Evolutionary conservation across 148 eudicot species (phyloP).

Genomic region (Drosera capensis): DNA sequence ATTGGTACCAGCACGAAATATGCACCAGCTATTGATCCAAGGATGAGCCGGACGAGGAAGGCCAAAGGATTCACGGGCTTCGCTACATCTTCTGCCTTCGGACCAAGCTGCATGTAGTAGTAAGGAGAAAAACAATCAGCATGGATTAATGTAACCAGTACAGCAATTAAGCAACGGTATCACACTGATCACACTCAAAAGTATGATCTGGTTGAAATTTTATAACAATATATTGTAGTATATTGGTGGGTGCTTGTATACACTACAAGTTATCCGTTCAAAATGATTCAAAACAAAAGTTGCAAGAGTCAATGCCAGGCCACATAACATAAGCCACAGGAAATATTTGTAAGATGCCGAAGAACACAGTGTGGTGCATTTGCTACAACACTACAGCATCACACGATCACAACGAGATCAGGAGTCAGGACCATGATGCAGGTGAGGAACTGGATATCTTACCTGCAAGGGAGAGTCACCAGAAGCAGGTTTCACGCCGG

Average conservation of each 20-base stretch:
- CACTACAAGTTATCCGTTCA: too few relatives aligned
- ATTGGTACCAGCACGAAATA: slow-evolving; percentile 64
- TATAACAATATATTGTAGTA: too few relatives aligned
- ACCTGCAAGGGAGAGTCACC: slow-evolving; percentile 98
- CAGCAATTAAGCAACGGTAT: background rate
- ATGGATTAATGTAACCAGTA: background rate
- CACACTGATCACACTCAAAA: background rate
- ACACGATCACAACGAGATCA: background rate
- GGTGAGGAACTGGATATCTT: background rate
- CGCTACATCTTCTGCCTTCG: slow-evolving; percentile 60
- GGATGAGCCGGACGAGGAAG: slow-evolving; percentile 48
- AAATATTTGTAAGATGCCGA: too few relatives aligned
- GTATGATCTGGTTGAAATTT: too few relatives aligned
- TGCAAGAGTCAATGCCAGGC: too few relatives aligned
- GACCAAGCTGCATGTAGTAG: slow-evolving; percentile 46
- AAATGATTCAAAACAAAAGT: too few relatives aligned
- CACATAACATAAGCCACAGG: too few relatives aligned
- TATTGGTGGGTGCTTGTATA: too few relatives aligned
- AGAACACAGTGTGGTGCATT: background rate
- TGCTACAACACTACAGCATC: too few relatives aligned
- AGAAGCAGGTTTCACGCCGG: slow-evolving; percentile 74
- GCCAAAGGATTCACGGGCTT: slow-evolving; percentile 53
- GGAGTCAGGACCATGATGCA: background rate
- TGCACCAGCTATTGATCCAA: slow-evolving; percentile 51
- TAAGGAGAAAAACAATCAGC: background rate